Percentiles rank a stretch among this genome's conserved stretches.
phyloP scores from a whole-genome alignment of 768 basidiomycete genomes.

The Rhodocollybia butyracea region DNA sequence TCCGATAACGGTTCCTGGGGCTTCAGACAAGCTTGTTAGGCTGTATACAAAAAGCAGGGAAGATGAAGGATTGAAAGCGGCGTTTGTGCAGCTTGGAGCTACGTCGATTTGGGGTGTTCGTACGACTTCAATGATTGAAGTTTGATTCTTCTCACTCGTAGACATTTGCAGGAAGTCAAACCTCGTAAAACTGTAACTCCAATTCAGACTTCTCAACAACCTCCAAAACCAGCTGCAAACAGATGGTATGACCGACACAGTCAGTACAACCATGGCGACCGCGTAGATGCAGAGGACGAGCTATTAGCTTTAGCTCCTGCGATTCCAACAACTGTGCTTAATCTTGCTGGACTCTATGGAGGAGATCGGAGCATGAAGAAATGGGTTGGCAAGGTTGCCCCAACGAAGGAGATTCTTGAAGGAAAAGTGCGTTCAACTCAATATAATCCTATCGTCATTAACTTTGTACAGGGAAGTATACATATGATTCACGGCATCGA shows the following conservation, averaged over 20 bases:
- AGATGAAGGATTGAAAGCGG: constrained; percentile 15
- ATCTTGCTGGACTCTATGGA: constrained; percentile 65
- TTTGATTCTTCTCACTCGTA: background rate
- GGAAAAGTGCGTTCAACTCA: constrained; percentile 35
- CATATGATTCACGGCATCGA: constrained; percentile 64
- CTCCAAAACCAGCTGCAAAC: constrained; percentile 12
- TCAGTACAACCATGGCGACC: constrained; percentile 36
- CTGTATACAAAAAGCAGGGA: constrained; percentile 38
- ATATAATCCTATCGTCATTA: background rate
- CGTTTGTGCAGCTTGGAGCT: constrained; percentile 61
- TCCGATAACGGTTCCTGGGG: constrained; percentile 46
- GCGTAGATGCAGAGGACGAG: constrained; percentile 53
- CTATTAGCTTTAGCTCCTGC: constrained; percentile 40
- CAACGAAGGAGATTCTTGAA: constrained; percentile 50
- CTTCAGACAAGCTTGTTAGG: constrained; percentile 41
- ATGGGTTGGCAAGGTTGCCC: constrained; percentile 52
- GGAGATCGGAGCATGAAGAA: constrained; percentile 44
- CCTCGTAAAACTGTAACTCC: constrained; percentile 11
- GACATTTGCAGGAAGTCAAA: background rate
- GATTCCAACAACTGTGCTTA: constrained; percentile 50
- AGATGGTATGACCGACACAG: constrained; percentile 55
- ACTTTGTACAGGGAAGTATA: constrained; percentile 42
- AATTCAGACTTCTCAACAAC: constrained; percentile 11
- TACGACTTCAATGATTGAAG: background rate
- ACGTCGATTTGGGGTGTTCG: constrained; percentile 63